These are phyloP conservation scores for Vigna nakashimae DNA, from an alignment of 306 rosid genomes.

Conservation along the genomic window DNA sequence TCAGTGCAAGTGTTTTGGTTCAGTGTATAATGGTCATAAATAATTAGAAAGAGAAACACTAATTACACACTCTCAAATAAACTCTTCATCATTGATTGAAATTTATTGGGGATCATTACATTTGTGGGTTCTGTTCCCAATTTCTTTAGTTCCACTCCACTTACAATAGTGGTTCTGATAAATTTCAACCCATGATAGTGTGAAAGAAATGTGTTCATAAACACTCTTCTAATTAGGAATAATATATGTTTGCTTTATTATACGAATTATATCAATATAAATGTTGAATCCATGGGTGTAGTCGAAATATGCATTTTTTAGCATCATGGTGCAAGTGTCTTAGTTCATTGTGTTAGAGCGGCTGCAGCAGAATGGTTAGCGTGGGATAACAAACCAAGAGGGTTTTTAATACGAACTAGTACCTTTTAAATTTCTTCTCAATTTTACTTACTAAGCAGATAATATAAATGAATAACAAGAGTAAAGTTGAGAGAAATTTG, in stretches of 20 bases:
- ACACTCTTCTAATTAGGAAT: neutral
- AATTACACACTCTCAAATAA: neutral
- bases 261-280: neutral
- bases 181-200: neutral
- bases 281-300: slow-evolving; percentile 1
- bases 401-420: too few relatives aligned
- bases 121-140: neutral
- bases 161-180: neutral
- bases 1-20: slow-evolving; percentile 1
- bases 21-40: neutral
- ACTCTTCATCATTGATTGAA: neutral
- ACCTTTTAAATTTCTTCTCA: too few relatives aligned
- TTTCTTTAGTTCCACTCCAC: neutral
- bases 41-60: neutral
- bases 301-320: slow-evolving; percentile 2
- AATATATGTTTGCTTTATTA: neutral
- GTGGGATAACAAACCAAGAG: too few relatives aligned
- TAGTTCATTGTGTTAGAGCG: neutral
- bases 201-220: neutral
- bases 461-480: too few relatives aligned
- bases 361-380: too few relatives aligned
- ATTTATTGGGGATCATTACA: neutral
- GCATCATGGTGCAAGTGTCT: slow-evolving; percentile 1
- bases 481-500: too few relatives aligned
- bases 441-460: too few relatives aligned